Evolutionary conservation across 192 early-diverging fungal genomes (phyloP), one percentile per base, ranked within the genome.

Genomic region (Gaertneriomyces sp.): DNA sequence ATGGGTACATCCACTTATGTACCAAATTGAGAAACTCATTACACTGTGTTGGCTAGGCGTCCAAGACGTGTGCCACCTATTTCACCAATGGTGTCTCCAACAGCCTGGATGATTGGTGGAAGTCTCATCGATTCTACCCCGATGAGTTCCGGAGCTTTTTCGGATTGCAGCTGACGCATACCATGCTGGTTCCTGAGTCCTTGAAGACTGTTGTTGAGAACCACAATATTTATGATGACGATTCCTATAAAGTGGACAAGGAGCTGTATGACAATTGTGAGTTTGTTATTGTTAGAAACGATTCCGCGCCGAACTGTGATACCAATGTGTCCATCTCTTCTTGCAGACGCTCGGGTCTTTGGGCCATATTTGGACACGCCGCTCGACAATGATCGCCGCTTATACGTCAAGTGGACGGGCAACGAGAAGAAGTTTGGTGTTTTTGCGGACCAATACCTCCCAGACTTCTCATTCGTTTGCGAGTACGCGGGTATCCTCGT

Each of bases 371-470:
- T 70, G 54, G 60, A 69, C 59, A 33, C 19, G 12, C 38, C n/a
- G 14, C 20, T 12, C 65, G 2, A 41, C 3, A 20, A 57, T 33
- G 69, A 70, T 46, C n/a, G 53, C 45, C 51, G 69, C 25, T 47
- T 70, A 19, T 70, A 70, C 63, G 63, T 70, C 4, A 57, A 65
- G 45, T 70, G 54, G 54, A 45, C 57, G 25, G 61, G 62, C 41
- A 4, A 11, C 25, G 63, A 68, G 41, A 67, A 67, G 63, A n/a
- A 63, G 11, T 70, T 54, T 42, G 69, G 69, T 43, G 49, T 70
- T 19, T 70, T 67, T 38, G 8, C 69, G 19, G 40, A 51, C 1
- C 10, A 16, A 6, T 53, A 67, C 54, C 44, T 70, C 44, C 50
- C 62, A 8, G 4, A 33, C 63, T 14, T 42, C 43, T 25, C 33